Percentiles rank a stretch among this genome's conserved stretches.
These are phyloP conservation scores for Debaryomyces fabryi DNA, from an alignment of 1,139 yeast genomes.

Conservation along the genomic window DNA sequence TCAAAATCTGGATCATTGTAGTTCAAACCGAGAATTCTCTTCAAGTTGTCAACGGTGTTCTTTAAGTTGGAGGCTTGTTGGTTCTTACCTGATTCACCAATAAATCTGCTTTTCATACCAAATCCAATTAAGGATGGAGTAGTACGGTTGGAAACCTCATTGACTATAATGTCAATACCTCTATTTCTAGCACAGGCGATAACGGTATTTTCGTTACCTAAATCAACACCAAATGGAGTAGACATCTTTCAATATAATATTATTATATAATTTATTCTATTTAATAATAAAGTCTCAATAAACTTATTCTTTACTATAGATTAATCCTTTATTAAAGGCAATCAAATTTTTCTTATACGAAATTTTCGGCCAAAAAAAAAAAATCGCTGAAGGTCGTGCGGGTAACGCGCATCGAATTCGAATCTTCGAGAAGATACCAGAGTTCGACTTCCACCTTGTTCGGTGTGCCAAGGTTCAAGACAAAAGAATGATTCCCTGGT, in stretches of 20 bases:
- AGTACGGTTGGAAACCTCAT: conserved; percentile 96
- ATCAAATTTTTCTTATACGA: conserved; percentile 5
- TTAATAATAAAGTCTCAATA: conserved; percentile 3
- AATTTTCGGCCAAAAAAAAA: conserved; percentile 6
- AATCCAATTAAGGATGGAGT: conserved; percentile 96
- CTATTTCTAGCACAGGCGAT: conserved; percentile 98
- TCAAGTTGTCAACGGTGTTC: conserved; percentile 93
- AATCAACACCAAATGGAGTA: conserved; percentile 97
- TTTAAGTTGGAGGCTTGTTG: conserved; percentile 95
- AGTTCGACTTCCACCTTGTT: neutral
- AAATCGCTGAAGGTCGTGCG: conserved; percentile 1
- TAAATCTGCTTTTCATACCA: conserved; percentile 83
- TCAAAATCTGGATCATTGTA: conserved; percentile 77
- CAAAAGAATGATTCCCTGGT: neutral
- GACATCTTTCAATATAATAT: conserved; percentile 33
- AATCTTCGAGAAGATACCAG: conserved; percentile 9
- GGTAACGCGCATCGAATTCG: conserved; percentile 5
- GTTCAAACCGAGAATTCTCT: conserved; percentile 84
- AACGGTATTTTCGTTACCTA: conserved; percentile 92
- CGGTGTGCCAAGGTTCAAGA: neutral
- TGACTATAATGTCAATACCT: conserved; percentile 97
- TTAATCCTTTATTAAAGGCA: conserved; percentile 1
- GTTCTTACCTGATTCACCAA: conserved; percentile 95
- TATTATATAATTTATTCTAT: conserved; percentile 9
- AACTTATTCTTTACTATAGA: conserved; percentile 2